phyloP scores from a whole-genome alignment of 2,329 filamentous ascomycete species.

The Trichoderma sp. region DNA sequence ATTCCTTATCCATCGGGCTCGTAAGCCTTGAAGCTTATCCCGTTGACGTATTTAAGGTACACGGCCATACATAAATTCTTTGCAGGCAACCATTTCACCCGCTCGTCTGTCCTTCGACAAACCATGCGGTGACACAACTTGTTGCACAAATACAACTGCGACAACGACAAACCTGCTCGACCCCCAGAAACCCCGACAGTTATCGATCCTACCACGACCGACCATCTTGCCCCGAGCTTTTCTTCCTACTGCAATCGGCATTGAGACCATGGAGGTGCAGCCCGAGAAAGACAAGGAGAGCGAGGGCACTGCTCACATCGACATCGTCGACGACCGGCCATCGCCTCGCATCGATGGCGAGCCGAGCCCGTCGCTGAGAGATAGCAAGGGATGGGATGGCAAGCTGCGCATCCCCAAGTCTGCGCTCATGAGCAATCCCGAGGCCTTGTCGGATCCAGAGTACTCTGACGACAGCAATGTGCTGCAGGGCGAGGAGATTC shows the following conservation, averaged over 20 bases:
- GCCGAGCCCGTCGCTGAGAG: conserved; percentile 53
- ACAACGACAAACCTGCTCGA: neutral
- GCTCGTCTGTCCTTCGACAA: neutral
- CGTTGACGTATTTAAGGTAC: neutral
- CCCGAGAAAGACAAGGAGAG: conserved; percentile 44
- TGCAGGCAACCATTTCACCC: conserved; percentile 5
- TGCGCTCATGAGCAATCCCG: conserved; percentile 69
- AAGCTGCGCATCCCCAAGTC: conserved; percentile 73
- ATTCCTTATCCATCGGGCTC: neutral
- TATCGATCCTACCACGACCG: neutral
- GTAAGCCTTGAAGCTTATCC: conserved; percentile 5
- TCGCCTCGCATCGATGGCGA: conserved; percentile 47
- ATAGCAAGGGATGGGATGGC: conserved; percentile 78
- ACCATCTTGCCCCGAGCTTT: neutral
- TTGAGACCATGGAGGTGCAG: conserved; percentile 46
- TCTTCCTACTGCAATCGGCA: neutral
- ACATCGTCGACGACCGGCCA: conserved; percentile 50
- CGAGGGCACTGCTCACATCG: conserved; percentile 50
- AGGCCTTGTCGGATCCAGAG: conserved; percentile 81
- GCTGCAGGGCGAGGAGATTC: conserved; percentile 71
- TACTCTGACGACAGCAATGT: conserved; percentile 74
- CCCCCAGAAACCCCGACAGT: neutral
- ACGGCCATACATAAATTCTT: neutral
- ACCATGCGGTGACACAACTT: neutral
- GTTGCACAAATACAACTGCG: neutral